phyloP scores from a whole-genome alignment of 306 rosid species.

The Inga laurina region DNA sequence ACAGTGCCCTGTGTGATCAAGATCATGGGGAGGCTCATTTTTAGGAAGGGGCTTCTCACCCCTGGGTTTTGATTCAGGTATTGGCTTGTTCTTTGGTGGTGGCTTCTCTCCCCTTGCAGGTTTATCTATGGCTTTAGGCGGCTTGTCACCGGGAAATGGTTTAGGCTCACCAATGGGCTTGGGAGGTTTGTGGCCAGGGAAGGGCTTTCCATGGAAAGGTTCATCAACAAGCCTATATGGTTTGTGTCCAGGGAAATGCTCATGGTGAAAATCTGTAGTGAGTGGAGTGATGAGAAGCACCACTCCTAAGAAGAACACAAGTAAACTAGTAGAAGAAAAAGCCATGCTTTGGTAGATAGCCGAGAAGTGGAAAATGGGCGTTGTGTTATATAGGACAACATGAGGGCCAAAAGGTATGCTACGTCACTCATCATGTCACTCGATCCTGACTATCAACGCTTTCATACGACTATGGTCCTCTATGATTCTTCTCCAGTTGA shows the following conservation, averaged over 20 bases:
- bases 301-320: not conserved
- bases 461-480: not conserved
- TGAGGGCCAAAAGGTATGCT: not conserved
- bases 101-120: not conserved
- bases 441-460: not conserved
- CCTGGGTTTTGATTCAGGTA: too few species aligned
- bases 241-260: not conserved
- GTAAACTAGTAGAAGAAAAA: not conserved
- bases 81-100: too few species aligned
- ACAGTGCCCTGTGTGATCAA: too few species aligned
- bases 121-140: not conserved
- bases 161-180: not conserved
- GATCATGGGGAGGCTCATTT: too few species aligned
- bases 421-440: not conserved
- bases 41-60: too few species aligned
- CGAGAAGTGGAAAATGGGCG: not conserved
- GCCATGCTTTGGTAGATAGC: not conserved
- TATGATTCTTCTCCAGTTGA: not conserved
- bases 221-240: not conserved
- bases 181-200: not conserved
- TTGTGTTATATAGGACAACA: not conserved
- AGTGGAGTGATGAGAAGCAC: not conserved
- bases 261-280: not conserved
- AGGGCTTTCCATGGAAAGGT: not conserved
- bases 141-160: not conserved